Conservation (phyloP, 2,329 filamentous ascomycete species). For the Fusarium mundagurra region DNA sequence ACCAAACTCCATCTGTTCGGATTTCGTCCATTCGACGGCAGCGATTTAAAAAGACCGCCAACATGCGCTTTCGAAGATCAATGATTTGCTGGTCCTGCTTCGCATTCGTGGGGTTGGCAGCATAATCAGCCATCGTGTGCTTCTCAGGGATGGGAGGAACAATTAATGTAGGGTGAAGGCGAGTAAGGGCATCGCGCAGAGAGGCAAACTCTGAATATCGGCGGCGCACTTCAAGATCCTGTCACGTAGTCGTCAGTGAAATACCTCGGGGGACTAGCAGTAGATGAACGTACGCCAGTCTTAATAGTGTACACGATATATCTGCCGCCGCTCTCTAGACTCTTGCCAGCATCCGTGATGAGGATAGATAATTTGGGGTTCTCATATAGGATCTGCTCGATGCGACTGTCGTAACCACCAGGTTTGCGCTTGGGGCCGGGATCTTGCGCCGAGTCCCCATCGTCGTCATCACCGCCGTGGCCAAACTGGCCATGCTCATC, state of each 20-base stretch:
- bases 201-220: constrained; percentile 98
- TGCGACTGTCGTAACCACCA: constrained; percentile 91
- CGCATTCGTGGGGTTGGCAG: constrained; percentile 95
- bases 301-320: constrained; percentile 98
- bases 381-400: constrained; percentile 97
- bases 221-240: constrained; percentile 95
- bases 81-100: constrained; percentile 98
- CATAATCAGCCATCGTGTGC: constrained; percentile 98
- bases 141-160: constrained; percentile 98
- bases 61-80: constrained; percentile 94
- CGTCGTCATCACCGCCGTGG: constrained; percentile 58
- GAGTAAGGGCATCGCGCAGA: constrained; percentile 85
- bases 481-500: constrained; percentile 57
- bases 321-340: constrained; percentile 86
- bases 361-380: constrained; percentile 89
- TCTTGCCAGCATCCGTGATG: constrained; percentile 96
- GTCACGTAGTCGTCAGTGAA: constrained; percentile 2
- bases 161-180: constrained; percentile 92
- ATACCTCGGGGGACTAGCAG: background rate
- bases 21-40: constrained; percentile 94
- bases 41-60: constrained; percentile 93
- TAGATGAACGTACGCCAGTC: constrained; percentile 75
- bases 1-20: constrained; percentile 93
- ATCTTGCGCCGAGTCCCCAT: constrained; percentile 55
- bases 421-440: constrained; percentile 73